Conservation (phyloP, 306 rosid genomes). For the Lathyrus oleraceus region DNA sequence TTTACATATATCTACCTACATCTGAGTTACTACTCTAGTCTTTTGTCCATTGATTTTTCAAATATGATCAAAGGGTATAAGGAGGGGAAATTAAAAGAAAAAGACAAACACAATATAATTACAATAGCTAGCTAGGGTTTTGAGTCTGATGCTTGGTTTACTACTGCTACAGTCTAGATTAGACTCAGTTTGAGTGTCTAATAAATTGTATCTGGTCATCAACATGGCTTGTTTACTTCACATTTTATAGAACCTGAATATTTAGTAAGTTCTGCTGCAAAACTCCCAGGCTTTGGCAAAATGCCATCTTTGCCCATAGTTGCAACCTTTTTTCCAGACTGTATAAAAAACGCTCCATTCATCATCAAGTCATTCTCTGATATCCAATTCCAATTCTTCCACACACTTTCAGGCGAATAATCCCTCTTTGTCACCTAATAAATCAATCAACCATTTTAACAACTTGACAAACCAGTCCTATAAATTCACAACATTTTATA, state of each 20-base stretch:
- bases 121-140: not conserved
- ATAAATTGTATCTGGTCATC: constrained; percentile 4
- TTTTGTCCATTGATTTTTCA: not conserved
- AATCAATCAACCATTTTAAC: not conserved
- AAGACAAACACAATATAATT: not conserved
- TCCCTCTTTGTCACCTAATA: constrained; percentile 56
- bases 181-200: not conserved
- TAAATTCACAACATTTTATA: not conserved
- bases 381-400: constrained; percentile 60
- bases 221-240: constrained; percentile 38
- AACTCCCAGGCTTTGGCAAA: constrained; percentile 41
- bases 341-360: constrained; percentile 49
- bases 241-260: constrained; percentile 57
- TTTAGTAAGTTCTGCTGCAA: constrained; percentile 44
- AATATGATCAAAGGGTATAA: not conserved
- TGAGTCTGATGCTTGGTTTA: not conserved
- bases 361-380: constrained; percentile 53
- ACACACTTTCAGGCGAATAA: constrained; percentile 42
- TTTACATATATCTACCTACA: constrained; percentile 13
- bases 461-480: not conserved
- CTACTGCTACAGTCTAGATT: constrained; percentile 14
- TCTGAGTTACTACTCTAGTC: constrained; percentile 9
- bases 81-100: no score
- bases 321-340: constrained; percentile 17
- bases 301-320: not conserved